Conservation (phyloP, 371 early-diverging fungal genomes). For the Actinomucor elegans region DNA sequence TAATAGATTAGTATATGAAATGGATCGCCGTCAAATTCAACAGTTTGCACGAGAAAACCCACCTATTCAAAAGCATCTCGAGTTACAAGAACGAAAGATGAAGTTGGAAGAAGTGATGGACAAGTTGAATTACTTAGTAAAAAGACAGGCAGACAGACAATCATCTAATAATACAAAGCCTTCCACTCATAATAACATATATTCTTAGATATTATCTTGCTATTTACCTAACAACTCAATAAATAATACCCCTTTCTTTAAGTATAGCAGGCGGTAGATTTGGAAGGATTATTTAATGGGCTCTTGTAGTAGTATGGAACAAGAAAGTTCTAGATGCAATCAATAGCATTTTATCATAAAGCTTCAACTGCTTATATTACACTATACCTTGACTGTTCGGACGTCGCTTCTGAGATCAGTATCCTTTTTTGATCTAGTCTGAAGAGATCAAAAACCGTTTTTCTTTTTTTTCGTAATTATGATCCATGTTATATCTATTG, state of each 20-base stretch:
- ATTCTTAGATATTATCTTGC: neutral
- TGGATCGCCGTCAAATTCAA: constrained; percentile 70
- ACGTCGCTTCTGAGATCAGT: too few relatives aligned
- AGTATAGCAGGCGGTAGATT: too few relatives aligned
- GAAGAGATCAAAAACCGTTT: too few relatives aligned
- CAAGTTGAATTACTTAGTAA: constrained; percentile 66
- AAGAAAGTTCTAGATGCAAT: neutral
- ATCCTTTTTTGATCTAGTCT: too few relatives aligned
- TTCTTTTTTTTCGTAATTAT: too few relatives aligned
- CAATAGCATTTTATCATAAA: neutral
- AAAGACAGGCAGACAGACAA: constrained; percentile 62
- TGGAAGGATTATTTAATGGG: too few relatives aligned
- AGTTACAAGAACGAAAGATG: constrained; percentile 78
- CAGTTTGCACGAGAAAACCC: constrained; percentile 93
- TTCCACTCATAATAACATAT: neutral
- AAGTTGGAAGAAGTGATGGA: constrained; percentile 88
- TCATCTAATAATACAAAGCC: constrained; percentile 2
- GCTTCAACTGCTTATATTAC: neutral
- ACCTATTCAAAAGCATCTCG: constrained; percentile 77
- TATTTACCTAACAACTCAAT: neutral
- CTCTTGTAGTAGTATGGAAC: too few relatives aligned
- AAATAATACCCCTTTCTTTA: constrained; percentile 12
- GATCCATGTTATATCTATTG: too few relatives aligned
- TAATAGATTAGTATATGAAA: constrained; percentile 78
- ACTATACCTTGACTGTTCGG: too few relatives aligned